These are phyloP conservation scores for Pseudopithomyces maydicus DNA, from an alignment of 2,329 filamentous ascomycete species.

Conservation along the genomic window DNA sequence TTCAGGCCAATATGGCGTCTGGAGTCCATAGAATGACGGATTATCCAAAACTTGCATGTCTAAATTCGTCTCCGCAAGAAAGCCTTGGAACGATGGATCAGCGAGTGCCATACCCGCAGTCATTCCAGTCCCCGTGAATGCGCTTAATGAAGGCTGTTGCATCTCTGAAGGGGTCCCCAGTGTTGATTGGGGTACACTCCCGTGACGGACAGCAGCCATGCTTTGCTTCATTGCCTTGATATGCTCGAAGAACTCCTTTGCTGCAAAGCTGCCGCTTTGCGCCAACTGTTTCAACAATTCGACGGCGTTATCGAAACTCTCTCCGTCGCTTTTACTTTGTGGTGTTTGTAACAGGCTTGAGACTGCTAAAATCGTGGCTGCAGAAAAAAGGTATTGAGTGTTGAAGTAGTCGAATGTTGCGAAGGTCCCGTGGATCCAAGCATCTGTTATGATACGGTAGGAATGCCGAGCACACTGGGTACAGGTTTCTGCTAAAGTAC, in stretches of 20 bases:
- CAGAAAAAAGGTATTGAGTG: conserved; percentile 55
- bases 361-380: conserved; percentile 46
- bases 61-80: conserved; percentile 20
- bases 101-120: conserved; percentile 24
- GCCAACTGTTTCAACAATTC: conserved; percentile 19
- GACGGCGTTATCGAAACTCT: conserved; percentile 20
- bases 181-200: conserved; percentile 18
- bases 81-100: conserved; percentile 20
- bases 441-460: conserved; percentile 48
- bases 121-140: conserved; percentile 9
- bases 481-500: conserved; percentile 52
- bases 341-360: conserved; percentile 43
- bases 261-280: conserved; percentile 19
- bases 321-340: conserved; percentile 17
- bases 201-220: conserved; percentile 15
- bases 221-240: conserved; percentile 20
- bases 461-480: conserved; percentile 54
- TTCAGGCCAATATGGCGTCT: conserved; percentile 22
- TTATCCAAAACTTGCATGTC: conserved; percentile 17
- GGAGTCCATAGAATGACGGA: conserved; percentile 13
- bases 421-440: conserved; percentile 56
- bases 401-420: conserved; percentile 55
- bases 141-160: not conserved
- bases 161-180: not conserved
- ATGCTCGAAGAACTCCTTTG: conserved; percentile 21